Percentiles rank a stretch among this genome's conserved stretches.
phyloP scores from a whole-genome alignment of 495 filamentous ascomycete species.

The Penicillium canescens region DNA sequence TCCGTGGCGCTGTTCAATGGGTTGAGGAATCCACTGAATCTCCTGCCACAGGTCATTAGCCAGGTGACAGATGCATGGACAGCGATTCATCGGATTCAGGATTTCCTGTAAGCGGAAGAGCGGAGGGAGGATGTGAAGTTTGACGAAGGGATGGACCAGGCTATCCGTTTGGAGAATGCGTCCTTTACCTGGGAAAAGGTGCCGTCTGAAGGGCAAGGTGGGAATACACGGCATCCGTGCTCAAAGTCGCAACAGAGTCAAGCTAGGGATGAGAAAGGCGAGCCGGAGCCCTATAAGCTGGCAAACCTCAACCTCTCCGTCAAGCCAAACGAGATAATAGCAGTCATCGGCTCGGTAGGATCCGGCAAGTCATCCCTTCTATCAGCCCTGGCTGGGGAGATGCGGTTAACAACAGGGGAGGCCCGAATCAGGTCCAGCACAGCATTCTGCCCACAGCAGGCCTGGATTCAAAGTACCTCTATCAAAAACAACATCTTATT shows the following conservation, averaged over 20 bases:
- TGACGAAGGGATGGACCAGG: conserved; percentile 61
- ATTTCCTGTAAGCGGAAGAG: conserved; percentile 85
- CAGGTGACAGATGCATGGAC: conserved; percentile 87
- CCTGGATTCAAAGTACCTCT: conserved; percentile 94
- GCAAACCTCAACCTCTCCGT: conserved; percentile 71
- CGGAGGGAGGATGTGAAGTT: conserved; percentile 69
- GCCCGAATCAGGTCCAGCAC: conserved; percentile 73
- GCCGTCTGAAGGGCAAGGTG: conserved; percentile 61
- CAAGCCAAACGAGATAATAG: conserved; percentile 79
- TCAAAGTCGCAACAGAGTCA: conserved; percentile 31
- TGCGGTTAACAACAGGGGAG: conserved; percentile 76
- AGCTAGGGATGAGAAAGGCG: conserved; percentile 48
- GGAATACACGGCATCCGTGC: conserved; percentile 20
- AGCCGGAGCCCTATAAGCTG: conserved; percentile 79
- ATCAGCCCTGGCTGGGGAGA: conserved; percentile 88
- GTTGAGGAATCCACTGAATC: conserved; percentile 82
- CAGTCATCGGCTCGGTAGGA: conserved; percentile 88
- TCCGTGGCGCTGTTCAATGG: conserved; percentile 92
- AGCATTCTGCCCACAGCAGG: conserved; percentile 92
- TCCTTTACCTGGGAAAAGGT: conserved; percentile 90
- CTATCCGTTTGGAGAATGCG: conserved; percentile 70
- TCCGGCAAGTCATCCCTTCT: conserved; percentile 91
- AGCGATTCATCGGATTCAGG: conserved; percentile 78
- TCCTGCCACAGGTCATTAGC: conserved; percentile 85
- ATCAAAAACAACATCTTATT: conserved; percentile 90